Evolutionary conservation across 2,329 filamentous ascomycete species (phyloP).

Genomic region (Colletotrichum cordylinicola): DNA sequence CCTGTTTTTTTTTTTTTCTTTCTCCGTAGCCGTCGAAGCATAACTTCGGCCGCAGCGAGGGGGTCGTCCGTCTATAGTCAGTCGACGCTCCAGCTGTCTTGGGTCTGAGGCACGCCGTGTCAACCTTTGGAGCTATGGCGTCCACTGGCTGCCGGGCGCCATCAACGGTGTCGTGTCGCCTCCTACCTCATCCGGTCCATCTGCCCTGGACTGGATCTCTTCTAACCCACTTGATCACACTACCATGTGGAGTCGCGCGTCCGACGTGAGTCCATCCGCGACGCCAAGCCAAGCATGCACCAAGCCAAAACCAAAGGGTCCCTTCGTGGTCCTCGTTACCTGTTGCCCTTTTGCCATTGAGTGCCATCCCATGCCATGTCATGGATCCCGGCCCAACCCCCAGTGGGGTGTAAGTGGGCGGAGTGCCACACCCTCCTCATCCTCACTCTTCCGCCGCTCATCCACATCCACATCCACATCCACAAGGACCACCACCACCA

Average conservation of each 20-base stretch:
- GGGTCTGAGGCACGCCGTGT: background rate
- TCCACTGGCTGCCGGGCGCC: background rate
- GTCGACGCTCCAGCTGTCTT: background rate
- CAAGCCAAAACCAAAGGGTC: background rate
- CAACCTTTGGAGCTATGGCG: background rate
- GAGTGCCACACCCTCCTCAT: conserved; percentile 8
- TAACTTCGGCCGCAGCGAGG: background rate
- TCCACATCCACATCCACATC: background rate
- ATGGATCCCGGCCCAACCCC: conserved; percentile 9
- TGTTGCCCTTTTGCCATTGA: background rate
- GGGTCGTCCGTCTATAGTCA: background rate
- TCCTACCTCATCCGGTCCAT: background rate
- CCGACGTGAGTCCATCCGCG: background rate
- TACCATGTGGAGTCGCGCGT: background rate
- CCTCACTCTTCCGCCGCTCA: background rate
- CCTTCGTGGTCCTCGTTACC: background rate
- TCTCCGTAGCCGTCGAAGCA: background rate
- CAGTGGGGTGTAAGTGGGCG: conserved; percentile 18
- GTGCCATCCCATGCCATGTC: background rate
- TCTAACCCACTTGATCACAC: background rate
- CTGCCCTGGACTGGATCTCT: background rate
- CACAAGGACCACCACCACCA: background rate
- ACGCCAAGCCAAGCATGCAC: background rate
- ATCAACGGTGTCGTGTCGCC: background rate
- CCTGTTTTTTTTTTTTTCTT: background rate